A percentile compares a stretch with the other conserved stretches of the same genome.
These are phyloP conservation scores for Dentipellis fragilis DNA, from an alignment of 768 basidiomycete genomes.

Conservation along the genomic window DNA sequence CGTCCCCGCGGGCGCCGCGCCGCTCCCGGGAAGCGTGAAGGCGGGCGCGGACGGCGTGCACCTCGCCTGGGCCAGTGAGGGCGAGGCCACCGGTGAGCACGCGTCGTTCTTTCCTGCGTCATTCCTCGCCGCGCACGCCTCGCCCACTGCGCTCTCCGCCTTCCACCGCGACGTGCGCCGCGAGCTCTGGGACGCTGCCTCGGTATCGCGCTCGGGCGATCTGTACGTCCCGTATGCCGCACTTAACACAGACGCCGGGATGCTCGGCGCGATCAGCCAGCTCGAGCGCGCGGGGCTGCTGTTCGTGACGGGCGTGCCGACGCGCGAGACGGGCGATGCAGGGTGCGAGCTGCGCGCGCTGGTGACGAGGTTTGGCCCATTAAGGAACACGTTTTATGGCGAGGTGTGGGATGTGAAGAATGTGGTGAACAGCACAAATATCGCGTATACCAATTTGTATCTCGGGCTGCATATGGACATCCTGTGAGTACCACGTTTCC, in stretches of 20 bases:
- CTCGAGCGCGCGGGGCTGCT: constrained; percentile 64
- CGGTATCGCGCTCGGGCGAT: constrained; percentile 25
- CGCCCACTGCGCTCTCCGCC: constrained; percentile 20
- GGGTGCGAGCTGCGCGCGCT: constrained; percentile 61
- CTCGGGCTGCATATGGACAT: constrained; percentile 91
- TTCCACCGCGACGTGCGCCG: constrained; percentile 37
- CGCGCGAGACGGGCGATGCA: constrained; percentile 43
- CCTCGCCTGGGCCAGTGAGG: constrained; percentile 34
- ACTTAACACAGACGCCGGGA: constrained; percentile 32
- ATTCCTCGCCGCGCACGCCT: constrained; percentile 43
- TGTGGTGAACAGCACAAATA: constrained; percentile 65
- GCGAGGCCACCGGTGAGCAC: constrained; percentile 28
- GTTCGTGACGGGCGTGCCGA: constrained; percentile 65
- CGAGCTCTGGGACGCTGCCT: constrained; percentile 33
- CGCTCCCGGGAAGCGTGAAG: constrained; percentile 31
- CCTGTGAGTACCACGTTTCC: constrained; percentile 43
- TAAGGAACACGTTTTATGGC: constrained; percentile 87
- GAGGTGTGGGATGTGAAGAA: constrained; percentile 82
- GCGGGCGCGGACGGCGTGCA: constrained; percentile 34
- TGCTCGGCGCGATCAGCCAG: constrained; percentile 56
- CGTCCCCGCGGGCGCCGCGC: constrained; percentile 39
- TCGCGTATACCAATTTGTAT: constrained; percentile 89
- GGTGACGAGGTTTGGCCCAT: constrained; percentile 59
- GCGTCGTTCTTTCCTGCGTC: constrained; percentile 38
- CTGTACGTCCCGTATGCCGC: constrained; percentile 50